Evolutionary conservation across 768 basidiomycete genomes (phyloP).

Genomic region (Trametes cubensis): DNA sequence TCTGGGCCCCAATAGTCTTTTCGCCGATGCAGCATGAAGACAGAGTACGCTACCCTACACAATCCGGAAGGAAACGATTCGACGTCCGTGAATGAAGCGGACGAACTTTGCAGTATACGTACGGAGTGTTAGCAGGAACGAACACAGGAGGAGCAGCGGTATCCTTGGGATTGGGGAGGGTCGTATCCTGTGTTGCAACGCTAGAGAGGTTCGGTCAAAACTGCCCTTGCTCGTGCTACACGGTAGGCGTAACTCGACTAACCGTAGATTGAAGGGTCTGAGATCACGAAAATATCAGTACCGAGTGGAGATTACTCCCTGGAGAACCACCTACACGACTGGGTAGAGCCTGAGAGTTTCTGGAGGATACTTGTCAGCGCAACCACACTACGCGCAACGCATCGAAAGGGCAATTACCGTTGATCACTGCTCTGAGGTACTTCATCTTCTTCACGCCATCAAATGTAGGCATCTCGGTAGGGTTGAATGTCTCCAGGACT

Average conservation of each 20-base stretch:
- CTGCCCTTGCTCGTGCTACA: too few relatives aligned
- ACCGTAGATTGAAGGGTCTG: too few relatives aligned
- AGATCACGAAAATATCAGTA: too few relatives aligned
- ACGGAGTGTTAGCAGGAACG: constrained; percentile 33
- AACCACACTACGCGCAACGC: too few relatives aligned
- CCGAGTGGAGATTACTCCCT: too few relatives aligned
- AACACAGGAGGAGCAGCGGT: constrained; percentile 33
- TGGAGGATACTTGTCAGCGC: neutral
- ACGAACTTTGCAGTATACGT: constrained; percentile 27
- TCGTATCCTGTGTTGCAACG: constrained; percentile 27
- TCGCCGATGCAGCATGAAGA: constrained; percentile 41
- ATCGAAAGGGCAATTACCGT: constrained; percentile 28
- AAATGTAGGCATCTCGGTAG: constrained; percentile 33
- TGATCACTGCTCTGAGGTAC: constrained; percentile 41
- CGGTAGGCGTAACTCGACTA: too few relatives aligned
- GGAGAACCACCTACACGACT: constrained; percentile 30
- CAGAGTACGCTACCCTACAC: constrained; percentile 30
- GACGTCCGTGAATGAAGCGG: constrained; percentile 23
- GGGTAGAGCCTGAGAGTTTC: constrained; percentile 31
- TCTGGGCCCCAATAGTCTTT: constrained; percentile 62
- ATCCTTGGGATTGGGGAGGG: constrained; percentile 24
- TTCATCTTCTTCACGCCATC: constrained; percentile 39
- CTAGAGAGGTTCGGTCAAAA: neutral
- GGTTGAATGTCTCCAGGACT: constrained; percentile 35
- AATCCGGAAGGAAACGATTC: too few relatives aligned